Evolutionary conservation across 2,329 filamentous ascomycete species (phyloP), one percentile per base, ranked within the genome.

Genomic region (Didymella exigua): DNA sequence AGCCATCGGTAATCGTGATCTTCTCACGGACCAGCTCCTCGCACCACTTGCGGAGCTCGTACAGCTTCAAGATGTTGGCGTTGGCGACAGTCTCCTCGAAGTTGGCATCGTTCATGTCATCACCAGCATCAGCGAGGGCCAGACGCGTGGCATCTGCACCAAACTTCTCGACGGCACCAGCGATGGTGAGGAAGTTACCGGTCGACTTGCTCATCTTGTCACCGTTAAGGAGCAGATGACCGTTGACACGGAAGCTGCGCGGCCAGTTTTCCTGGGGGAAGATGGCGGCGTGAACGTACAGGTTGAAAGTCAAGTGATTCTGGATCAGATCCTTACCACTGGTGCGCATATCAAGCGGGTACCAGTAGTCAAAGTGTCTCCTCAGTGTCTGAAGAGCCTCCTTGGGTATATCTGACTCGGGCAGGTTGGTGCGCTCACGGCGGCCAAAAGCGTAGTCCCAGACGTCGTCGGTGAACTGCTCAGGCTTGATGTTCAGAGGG

Each of bases 201-300:
- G 93, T 97, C 49, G 89, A 93, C 81, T 99, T 99, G 75, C 87
- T 89, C 95, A 99, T 99, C 84, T 99, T 99, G 74, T 96, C 91
- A 44, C 93, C 93, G 74, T 99, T 99, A 61, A 99, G 82, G 76
- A 96, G 86, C 69, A 98, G 79, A 78, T 98, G 93, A 1, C 95
- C 95, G 72, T 99, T 99, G 59, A 90, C 88, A 62, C 95, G 89
- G 63, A 98, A 84, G 59, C 87, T 87, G 46, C 84, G 84, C 10
- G 95, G 95, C 92, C 93, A 97, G 81, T 92, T 96, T 75, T 93
- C 86, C 55, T 85, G 84, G 11, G 87, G 85, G 82, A 97, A 98
- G 37, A 99, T 83, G 10, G 95, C 95, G 61, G 95, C 77, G 76
- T 98, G 95, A 65, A 93, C 89, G 79, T 98, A 98, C 49, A 98